A percentile compares a stretch with the other conserved stretches of the same genome.
Evolutionary conservation across 306 rosid species (phyloP).

Genomic region (Cucurbita moschata): DNA sequence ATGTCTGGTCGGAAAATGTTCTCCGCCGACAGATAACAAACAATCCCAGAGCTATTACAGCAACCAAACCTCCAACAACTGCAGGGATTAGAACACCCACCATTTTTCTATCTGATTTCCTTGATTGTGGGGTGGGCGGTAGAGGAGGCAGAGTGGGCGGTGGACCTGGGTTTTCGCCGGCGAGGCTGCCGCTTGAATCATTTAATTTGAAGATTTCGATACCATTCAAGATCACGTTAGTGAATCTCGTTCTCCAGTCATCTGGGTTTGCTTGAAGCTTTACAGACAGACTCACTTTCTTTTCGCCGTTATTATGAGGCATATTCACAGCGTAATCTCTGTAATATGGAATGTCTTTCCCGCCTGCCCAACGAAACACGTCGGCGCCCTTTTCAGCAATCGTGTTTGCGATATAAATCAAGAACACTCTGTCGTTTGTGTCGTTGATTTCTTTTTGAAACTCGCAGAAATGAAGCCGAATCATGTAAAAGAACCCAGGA

Average conservation of each 20-base stretch:
- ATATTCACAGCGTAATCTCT: conserved; percentile 1
- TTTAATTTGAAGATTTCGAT: conserved; percentile 35
- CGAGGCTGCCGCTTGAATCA: conserved; percentile 3
- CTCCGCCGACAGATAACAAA: not conserved
- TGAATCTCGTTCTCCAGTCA: fast-evolving
- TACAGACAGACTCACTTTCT: conserved; percentile 8
- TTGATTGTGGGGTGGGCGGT: not conserved
- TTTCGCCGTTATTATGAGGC: not conserved
- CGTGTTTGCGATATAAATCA: conserved; percentile 12
- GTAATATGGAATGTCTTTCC: not conserved
- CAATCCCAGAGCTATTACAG: not conserved
- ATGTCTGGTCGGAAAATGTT: not conserved
- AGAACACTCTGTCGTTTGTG: not conserved
- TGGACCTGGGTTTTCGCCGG: conserved; percentile 24
- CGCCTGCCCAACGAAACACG: conserved; percentile 3
- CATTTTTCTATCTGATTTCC: no score
- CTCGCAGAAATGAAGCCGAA: not conserved
- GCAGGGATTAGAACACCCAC: not conserved
- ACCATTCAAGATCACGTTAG: conserved; percentile 25
- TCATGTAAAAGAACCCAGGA: not conserved
- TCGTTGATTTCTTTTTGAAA: not conserved
- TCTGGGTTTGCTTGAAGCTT: conserved; percentile 2
- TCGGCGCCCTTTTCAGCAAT: conserved; percentile 1
- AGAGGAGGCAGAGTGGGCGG: not conserved
- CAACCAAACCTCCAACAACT: not conserved